These are phyloP conservation scores for Oryza meyeriana DNA, from an alignment of 176 grass and related monocot species.

Conservation along the genomic window DNA sequence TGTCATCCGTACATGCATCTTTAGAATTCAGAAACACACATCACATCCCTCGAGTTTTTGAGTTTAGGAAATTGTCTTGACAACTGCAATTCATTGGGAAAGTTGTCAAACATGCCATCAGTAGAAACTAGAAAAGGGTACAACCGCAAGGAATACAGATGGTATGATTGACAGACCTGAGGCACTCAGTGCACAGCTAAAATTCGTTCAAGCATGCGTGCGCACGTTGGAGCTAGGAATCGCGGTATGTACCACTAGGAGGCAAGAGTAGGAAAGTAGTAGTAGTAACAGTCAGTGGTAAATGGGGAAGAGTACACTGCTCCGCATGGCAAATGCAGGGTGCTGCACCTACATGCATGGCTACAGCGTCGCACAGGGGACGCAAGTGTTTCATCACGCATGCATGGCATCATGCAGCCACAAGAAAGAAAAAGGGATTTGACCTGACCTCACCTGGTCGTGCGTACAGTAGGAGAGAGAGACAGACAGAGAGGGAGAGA, in stretches of 20 bases:
- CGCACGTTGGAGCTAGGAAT: neutral
- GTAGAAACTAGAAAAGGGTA: neutral
- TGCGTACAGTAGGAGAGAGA: conserved; percentile 32
- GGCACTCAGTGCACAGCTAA: neutral
- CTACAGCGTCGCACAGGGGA: conserved; percentile 1
- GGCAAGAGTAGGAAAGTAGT: no score
- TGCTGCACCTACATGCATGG: conserved; percentile 23
- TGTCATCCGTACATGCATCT: no score
- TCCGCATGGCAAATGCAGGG: neutral
- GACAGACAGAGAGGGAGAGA: no score
- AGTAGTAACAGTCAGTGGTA: neutral
- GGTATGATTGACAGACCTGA: neutral
- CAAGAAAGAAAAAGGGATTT: neutral
- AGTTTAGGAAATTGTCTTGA: no score
- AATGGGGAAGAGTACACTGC: neutral
- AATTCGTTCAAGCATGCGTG: neutral
- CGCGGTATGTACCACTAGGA: neutral
- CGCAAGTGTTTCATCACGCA: conserved; percentile 31
- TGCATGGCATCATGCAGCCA: neutral
- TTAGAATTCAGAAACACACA: no score
- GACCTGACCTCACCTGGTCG: conserved; percentile 42
- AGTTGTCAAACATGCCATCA: neutral
- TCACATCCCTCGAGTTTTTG: neutral
- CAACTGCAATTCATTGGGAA: neutral
- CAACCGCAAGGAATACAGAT: neutral